Evolutionary conservation across 305 asterid genomes (phyloP).

Genomic region (Fraxinus velutina): DNA sequence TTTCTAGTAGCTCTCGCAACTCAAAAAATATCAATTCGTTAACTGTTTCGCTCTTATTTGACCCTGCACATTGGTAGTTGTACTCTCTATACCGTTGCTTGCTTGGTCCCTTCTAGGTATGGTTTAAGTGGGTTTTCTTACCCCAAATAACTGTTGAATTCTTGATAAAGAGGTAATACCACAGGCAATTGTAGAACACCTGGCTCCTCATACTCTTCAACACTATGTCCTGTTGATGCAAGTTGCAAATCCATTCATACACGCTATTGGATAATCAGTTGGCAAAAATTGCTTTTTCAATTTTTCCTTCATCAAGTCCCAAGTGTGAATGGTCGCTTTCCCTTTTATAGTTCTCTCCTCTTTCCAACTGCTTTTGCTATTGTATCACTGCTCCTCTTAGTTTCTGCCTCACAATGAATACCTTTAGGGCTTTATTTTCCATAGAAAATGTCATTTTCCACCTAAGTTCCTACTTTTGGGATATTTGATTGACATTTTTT

Average conservation of each 20-base stretch:
- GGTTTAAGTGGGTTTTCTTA: neutral
- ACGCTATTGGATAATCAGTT: neutral
- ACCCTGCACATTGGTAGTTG: neutral
- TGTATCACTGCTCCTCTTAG: neutral
- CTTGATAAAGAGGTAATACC: neutral
- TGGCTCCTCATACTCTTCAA: neutral
- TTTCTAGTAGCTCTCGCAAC: neutral
- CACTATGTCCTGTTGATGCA: neutral
- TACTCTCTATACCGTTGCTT: neutral
- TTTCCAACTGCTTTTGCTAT: neutral
- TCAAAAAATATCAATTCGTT: neutral
- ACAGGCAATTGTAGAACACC: neutral
- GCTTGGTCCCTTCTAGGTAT: neutral
- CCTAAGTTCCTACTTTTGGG: neutral
- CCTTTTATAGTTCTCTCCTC: neutral
- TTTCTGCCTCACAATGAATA: neutral
- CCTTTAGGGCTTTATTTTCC: neutral
- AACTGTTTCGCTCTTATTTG: neutral
- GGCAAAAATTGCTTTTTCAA: neutral
- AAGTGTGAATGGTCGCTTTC: neutral
- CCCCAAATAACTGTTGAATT: neutral
- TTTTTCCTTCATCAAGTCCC: neutral
- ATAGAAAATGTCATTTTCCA: neutral
- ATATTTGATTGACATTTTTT: neutral
- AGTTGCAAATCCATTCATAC: neutral